phyloP scores from a whole-genome alignment of 495 filamentous ascomycete genomes.

The Talaromyces ruber region DNA sequence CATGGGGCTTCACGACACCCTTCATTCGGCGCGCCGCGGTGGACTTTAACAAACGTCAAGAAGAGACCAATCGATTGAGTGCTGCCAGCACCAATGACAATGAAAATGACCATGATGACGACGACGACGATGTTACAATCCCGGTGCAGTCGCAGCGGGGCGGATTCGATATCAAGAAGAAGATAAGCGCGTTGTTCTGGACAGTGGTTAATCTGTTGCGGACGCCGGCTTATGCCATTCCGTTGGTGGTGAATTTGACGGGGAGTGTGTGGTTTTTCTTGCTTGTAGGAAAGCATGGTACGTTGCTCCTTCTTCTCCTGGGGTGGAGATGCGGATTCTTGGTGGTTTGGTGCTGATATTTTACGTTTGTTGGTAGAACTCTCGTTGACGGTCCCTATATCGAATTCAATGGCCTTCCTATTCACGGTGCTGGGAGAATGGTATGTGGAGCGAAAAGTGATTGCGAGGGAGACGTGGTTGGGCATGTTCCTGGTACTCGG shows the following conservation, averaged over 20 bases:
- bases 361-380: conserved; percentile 48
- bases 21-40: conserved; percentile 53
- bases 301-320: neutral
- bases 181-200: conserved; percentile 50
- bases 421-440: conserved; percentile 95
- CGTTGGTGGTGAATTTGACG: conserved; percentile 81
- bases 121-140: neutral
- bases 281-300: conserved; percentile 85
- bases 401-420: conserved; percentile 87
- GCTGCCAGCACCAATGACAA: neutral
- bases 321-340: neutral
- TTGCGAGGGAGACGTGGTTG: conserved; percentile 80
- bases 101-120: neutral
- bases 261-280: conserved; percentile 98
- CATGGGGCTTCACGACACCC: conserved; percentile 64
- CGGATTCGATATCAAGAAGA: conserved; percentile 36
- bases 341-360: neutral
- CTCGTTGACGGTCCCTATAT: conserved; percentile 88
- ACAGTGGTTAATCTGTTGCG: conserved; percentile 69
- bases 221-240: conserved; percentile 76
- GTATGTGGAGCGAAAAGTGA: conserved; percentile 87
- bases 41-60: conserved; percentile 46
- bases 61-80: conserved; percentile 13
- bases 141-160: neutral
- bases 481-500: conserved; percentile 74